phyloP scores from a whole-genome alignment of 768 basidiomycete species.

The Calocybe indica region DNA sequence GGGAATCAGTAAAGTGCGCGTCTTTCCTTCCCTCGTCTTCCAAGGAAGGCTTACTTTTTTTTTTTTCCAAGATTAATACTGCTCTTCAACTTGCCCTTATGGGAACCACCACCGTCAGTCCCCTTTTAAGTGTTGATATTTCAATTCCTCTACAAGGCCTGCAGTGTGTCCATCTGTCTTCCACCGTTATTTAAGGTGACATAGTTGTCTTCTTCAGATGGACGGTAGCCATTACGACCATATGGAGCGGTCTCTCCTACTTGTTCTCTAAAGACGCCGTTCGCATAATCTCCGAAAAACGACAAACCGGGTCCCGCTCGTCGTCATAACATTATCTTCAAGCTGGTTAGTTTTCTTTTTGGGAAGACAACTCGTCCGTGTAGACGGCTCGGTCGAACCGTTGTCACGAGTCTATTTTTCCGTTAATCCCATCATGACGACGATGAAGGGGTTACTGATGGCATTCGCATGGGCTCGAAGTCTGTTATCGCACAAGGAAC shows the following conservation, averaged over 20 bases:
- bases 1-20: slow-evolving; percentile 73
- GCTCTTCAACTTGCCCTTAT: slow-evolving; percentile 87
- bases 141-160: slow-evolving; percentile 51
- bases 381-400: too few relatives aligned
- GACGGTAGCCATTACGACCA: slow-evolving; percentile 84
- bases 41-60: not conserved
- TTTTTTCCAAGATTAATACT: slow-evolving; percentile 69
- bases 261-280: slow-evolving; percentile 72
- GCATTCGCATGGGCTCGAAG: too few relatives aligned
- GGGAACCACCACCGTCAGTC: slow-evolving; percentile 82
- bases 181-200: not conserved
- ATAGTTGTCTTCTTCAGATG: slow-evolving; percentile 41
- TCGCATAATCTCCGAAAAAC: slow-evolving; percentile 37
- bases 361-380: too few relatives aligned
- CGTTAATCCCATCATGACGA: too few relatives aligned
- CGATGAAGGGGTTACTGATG: too few relatives aligned
- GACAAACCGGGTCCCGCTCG: too few relatives aligned
- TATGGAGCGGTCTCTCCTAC: slow-evolving; percentile 88
- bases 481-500: too few relatives aligned
- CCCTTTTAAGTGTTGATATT: slow-evolving; percentile 64
- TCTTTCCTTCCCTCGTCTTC: slow-evolving; percentile 16
- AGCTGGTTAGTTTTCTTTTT: too few relatives aligned
- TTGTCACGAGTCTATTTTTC: too few relatives aligned
- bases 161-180: slow-evolving; percentile 52
- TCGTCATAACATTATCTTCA: too few relatives aligned